phyloP scores from a whole-genome alignment of 768 basidiomycete genomes.

The Clitopilus hobsonii region DNA sequence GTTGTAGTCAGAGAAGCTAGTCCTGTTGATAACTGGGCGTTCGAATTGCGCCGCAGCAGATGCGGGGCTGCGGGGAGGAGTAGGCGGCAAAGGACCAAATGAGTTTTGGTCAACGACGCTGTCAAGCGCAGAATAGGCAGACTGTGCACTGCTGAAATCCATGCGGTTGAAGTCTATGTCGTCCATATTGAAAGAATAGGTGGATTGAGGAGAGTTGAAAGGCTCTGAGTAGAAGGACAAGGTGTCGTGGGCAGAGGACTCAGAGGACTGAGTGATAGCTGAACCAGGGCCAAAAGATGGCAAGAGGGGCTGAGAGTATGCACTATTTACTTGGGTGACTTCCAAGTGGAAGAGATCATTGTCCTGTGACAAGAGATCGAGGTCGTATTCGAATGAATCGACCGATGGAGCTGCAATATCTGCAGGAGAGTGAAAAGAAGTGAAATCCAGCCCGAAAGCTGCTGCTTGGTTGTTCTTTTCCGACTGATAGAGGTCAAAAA shows the following conservation, averaged over 20 bases:
- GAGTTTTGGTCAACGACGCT: constrained; percentile 51
- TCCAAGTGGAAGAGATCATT: constrained; percentile 54
- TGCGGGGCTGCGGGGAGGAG: constrained; percentile 50
- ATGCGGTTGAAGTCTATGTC: constrained; percentile 72
- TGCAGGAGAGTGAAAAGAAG: constrained; percentile 62
- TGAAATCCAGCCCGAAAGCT: constrained; percentile 50
- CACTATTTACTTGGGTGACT: constrained; percentile 59
- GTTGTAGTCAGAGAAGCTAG: constrained; percentile 68
- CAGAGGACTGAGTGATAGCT: constrained; percentile 73
- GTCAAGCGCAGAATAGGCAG: constrained; percentile 29
- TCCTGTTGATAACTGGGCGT: constrained; percentile 34
- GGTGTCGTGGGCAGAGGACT: constrained; percentile 73
- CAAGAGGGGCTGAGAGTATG: constrained; percentile 60
- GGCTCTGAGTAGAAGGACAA: constrained; percentile 66
- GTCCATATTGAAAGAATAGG: constrained; percentile 59
- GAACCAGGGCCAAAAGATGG: constrained; percentile 71
- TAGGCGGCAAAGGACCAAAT: constrained; percentile 54
- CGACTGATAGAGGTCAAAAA: constrained; percentile 7
- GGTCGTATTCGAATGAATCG: constrained; percentile 80
- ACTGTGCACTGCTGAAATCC: constrained; percentile 47
- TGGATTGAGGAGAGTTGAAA: constrained; percentile 47
- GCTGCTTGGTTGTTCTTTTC: constrained; percentile 15
- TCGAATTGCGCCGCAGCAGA: constrained; percentile 25
- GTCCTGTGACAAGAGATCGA: constrained; percentile 72
- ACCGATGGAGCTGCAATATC: constrained; percentile 76